Evolutionary conservation across 768 basidiomycete species (phyloP), one percentile per base, ranked within the genome.

Genomic region (Hygrocybe coccinea): DNA sequence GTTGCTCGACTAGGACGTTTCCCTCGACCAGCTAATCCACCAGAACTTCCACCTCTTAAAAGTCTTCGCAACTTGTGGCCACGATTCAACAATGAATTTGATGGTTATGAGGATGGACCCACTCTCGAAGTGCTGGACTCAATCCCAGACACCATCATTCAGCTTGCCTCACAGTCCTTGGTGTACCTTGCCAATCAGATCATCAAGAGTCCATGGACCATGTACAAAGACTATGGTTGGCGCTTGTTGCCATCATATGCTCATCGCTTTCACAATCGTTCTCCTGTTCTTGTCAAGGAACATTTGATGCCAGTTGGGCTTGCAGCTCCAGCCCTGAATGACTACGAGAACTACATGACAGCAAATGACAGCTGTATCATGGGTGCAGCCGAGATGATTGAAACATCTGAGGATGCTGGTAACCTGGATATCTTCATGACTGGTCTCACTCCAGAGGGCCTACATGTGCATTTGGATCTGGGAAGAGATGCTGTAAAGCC

Each of bases 141-240:
- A 5, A 43, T 60, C 15, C 41, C 6, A 29, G 29, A 29, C 29
- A 29, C 29, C 29, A 29, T 29, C 29, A 29, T 29, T 29, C 29
- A 29, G 29, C 29, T 54, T 2, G 46, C 47, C 7, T 33, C 17
- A 3, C 29, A 19, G 3, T 8, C 22, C 29, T 14, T 62, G 15
- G 54, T 56, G 14, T 62, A 62, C 38, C 21, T 62, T 8, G 57
- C 59, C 7, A 54, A 52, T n/a, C 43, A 50, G 21, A 47, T 62
- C 25, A 37, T 60, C 9, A n/a, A 19, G 10, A 55, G 55, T 17
- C 50, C 54, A 34, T 62, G 61, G 61, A 49, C 29, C 10, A 55
- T 49, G 1, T 60, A 56, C 57, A 38, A 29, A 21, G 59, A 62
- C 43, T 60, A 62, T 48, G 61, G 61, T 25, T 62, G 49, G 15